These are phyloP conservation scores for Setomelanomma holmii DNA, from an alignment of 2,329 filamentous ascomycete species.

Conservation along the genomic window DNA sequence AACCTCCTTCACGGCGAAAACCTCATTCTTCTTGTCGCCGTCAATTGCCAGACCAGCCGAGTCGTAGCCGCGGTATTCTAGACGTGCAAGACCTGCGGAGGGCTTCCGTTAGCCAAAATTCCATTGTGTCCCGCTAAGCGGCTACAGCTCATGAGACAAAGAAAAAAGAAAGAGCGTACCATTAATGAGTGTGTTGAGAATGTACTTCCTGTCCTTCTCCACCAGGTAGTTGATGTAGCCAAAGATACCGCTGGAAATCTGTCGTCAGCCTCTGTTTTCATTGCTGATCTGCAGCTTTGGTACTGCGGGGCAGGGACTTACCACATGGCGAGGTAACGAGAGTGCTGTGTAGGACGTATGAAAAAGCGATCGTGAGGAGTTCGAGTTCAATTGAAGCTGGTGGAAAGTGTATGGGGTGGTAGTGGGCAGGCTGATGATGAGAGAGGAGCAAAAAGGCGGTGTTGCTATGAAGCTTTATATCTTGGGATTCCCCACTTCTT, in stretches of 20 bases:
- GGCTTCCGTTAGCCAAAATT: conserved; percentile 32
- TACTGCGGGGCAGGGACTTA: conserved; percentile 37
- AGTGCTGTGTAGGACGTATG: conserved; percentile 29
- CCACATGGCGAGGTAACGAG: conserved; percentile 47
- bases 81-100: conserved; percentile 79
- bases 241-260: conserved; percentile 80
- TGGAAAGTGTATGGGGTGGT: conserved; percentile 23
- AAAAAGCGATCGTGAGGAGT: conserved; percentile 39
- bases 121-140: conserved; percentile 8
- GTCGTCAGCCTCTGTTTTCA: conserved; percentile 27
- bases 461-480: conserved; percentile 48
- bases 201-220: conserved; percentile 97
- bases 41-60: conserved; percentile 95
- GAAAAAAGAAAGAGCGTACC: conserved; percentile 63
- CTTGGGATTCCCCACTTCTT: conserved; percentile 33
- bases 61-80: conserved; percentile 99
- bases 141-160: conserved; percentile 8
- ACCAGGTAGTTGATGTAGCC: conserved; percentile 99
- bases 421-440: conserved; percentile 23
- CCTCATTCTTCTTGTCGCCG: conserved; percentile 98
- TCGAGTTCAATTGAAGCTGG: conserved; percentile 17
- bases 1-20: conserved; percentile 97
- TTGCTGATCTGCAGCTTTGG: neutral
- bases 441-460: conserved; percentile 45
- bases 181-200: conserved; percentile 95